Evolutionary conservation across 495 filamentous ascomycete genomes (phyloP), one percentile per base, ranked within the genome.

Genomic region (Neurospora sp.): DNA sequence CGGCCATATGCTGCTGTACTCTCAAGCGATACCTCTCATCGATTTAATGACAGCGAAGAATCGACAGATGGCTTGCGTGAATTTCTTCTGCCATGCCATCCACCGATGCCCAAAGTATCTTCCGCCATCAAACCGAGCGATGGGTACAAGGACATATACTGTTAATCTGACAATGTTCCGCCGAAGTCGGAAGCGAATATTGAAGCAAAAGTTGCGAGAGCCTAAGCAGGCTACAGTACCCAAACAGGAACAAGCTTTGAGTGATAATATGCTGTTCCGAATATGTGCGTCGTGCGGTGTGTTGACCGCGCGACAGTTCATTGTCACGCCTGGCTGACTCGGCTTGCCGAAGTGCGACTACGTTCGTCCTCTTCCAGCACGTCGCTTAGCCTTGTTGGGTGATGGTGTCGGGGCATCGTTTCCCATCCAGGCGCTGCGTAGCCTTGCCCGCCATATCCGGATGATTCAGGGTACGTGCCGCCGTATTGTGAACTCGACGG

Each of bases 321-420:
- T 74, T 70, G 42, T 82, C 73, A 85, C 46, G 79, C 79, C 37
- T 84, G 83, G 75, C 84, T 85, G 54, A 85, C 78, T 75, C 83
- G 82, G 78, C 85, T 87, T 6, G 85, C 82, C 69, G 86, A 88
- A 4, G 87, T 88, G 7, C 87, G 83, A 73, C 91, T 91, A 44
- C 88, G 83, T 81, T 94, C 92, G 72, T 97, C 91, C 76, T 90
- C 89, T 75, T 99, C 96, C 11, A 96, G 86, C 12, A 99, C 94
- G 84, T 99, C 96, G 79, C 96, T 98, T 72, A 99, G 83, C 71
- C 96, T 85, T 4, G 95, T 98, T 0, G 95, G 95, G 83, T 98
- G 96, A 78, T 97, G 94, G 83, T 98, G 96, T 69, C 94, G 86
- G n/a, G 92, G 89, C 71, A 94, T 87, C 11, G 82, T 83, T 71